Base-by-base conservation (phyloP, 306 rosid genomes). In the Quercus alba region DNA sequence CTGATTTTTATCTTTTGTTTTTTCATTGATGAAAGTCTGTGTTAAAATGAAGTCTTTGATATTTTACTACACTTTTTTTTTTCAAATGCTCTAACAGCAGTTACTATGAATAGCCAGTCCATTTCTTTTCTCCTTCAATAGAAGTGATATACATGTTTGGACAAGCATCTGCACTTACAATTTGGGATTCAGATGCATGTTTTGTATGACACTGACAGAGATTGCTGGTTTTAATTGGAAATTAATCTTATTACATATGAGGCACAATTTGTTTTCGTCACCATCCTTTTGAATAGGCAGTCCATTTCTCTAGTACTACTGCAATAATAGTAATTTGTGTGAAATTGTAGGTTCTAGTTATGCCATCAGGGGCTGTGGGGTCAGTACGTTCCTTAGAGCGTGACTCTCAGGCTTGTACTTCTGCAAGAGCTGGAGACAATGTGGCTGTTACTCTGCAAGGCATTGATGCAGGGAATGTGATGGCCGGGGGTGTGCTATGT, bases 401-500 rank as follows among this genome's bases (percentile, higher is more conserved):
- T 12, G 91, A 93, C 82, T 91, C 98, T 74, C 90, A 82, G 74
- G 82, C 86, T 28, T 93, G 99, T 80, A 20, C 89, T 10, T 75
- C 88, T 71, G 99, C 97, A 38, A 90, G 99, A 87, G 94, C 99
- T 63, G 99, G 99, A 46, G 99, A 95, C 83, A 95, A 86, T 72
- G 92, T 95, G 23, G 85, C 93, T 58, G 94, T 95, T 77, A 83
- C 84, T 5, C 85, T 95, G 84, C 93, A 93, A 78, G 98, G 93
- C 83, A 83, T 95, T 28, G 97, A 91, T 73, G 89, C 78, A 57
- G 87, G 80, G 80, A 86, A 81, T 73, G 96, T 93, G 77, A 85
- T 78, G 84, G 88, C 98, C 23, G 99, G 99, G 35, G 98, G 92
- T 11, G 98, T 95, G 19, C 87, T 95, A 33, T 95, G 99, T 85